These are phyloP conservation scores for Penicillium verhagenii DNA, from an alignment of 495 filamentous ascomycete species.

Conservation along the genomic window DNA sequence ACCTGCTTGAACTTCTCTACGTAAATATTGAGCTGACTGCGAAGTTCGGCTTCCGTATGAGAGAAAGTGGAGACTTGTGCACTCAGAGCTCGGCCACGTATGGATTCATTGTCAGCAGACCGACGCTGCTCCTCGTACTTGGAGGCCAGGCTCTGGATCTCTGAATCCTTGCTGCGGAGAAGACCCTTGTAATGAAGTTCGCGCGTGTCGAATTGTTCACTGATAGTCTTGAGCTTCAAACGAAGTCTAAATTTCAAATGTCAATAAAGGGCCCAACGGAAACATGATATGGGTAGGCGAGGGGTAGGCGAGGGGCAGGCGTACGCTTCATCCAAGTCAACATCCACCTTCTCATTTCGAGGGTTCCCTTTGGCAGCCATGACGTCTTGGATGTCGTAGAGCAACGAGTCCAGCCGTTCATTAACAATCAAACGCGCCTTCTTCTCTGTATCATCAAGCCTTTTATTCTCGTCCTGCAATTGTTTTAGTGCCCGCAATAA, in stretches of 20 bases:
- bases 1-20: conserved; percentile 99
- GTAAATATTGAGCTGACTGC: conserved; percentile 96
- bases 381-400: conserved; percentile 77
- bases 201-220: conserved; percentile 92
- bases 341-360: conserved; percentile 67
- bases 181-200: conserved; percentile 88
- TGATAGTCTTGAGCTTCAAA: conserved; percentile 85
- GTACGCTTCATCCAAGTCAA: conserved; percentile 86
- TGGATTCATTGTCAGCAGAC: conserved; percentile 73
- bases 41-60: conserved; percentile 89
- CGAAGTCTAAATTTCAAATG: conserved; percentile 61
- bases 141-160: conserved; percentile 85
- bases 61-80: conserved; percentile 93
- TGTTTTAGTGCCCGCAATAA: not conserved
- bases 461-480: conserved; percentile 88
- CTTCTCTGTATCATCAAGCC: conserved; percentile 77
- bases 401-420: conserved; percentile 70
- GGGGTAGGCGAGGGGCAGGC: not conserved
- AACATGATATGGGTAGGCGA: no score
- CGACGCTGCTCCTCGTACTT: conserved; percentile 87
- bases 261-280: no score
- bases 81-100: conserved; percentile 77
- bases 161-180: conserved; percentile 91
- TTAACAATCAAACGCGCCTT: conserved; percentile 80
- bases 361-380: conserved; percentile 76